These are phyloP conservation scores for Asterophora lycoperdoides DNA, from an alignment of 768 basidiomycete species.

Conservation along the genomic window DNA sequence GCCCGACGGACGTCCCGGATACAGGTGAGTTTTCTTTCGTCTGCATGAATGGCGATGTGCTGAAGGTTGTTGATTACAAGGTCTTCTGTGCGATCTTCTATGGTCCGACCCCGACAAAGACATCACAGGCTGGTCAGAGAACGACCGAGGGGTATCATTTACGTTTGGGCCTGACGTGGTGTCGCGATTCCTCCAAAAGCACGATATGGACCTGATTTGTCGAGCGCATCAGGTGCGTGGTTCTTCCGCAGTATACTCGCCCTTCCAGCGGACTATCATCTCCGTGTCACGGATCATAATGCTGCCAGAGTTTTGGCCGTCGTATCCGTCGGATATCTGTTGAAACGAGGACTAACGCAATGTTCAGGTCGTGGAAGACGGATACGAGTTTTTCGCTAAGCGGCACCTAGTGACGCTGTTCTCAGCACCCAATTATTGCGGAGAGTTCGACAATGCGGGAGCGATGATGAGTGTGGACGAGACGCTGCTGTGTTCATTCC, in stretches of 20 bases:
- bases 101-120: conserved; percentile 99
- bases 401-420: conserved; percentile 95
- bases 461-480: conserved; percentile 99
- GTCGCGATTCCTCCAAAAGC: conserved; percentile 96
- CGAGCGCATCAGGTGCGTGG: conserved; percentile 88
- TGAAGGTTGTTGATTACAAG: conserved; percentile 33
- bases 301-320: neutral
- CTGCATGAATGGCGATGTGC: neutral
- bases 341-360: neutral
- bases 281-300: too few species aligned
- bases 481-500: conserved; percentile 96
- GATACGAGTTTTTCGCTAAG: conserved; percentile 99
- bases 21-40: conserved; percentile 58
- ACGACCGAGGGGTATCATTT: conserved; percentile 97
- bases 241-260: neutral
- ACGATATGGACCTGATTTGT: conserved; percentile 99
- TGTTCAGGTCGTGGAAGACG: conserved; percentile 90
- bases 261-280: neutral
- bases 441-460: conserved; percentile 98
- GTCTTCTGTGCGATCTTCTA: conserved; percentile 90
- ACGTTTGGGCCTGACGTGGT: conserved; percentile 99
- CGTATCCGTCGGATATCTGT: neutral
- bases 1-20: conserved; percentile 98
- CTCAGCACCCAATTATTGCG: conserved; percentile 93
- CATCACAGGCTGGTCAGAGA: conserved; percentile 99